Conservation (phyloP, 2,329 filamentous ascomycete species). For the Colletotrichum lindemuthianum region DNA sequence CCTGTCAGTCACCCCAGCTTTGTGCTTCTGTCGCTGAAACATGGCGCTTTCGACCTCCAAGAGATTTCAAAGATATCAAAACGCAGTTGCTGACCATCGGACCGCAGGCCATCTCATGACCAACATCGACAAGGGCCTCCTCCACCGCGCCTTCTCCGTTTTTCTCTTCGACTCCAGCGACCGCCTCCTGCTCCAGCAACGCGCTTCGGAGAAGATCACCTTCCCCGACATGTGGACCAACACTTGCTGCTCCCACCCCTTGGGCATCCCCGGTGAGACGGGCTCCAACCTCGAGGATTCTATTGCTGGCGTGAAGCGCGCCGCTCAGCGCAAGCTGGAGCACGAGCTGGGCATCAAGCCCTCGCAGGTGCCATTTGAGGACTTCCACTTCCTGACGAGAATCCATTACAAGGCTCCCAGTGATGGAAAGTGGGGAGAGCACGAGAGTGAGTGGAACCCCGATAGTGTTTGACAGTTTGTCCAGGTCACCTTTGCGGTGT, state of each 20-base stretch:
- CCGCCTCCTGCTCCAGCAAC: constrained; percentile 92
- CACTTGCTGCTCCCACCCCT: constrained; percentile 97
- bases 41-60: background rate
- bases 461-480: background rate
- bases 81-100: background rate
- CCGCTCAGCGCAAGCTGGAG: constrained; percentile 90
- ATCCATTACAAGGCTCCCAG: constrained; percentile 99
- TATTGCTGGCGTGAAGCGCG: constrained; percentile 86
- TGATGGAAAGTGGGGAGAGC: constrained; percentile 98
- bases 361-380: constrained; percentile 87
- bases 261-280: constrained; percentile 91
- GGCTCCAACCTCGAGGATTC: constrained; percentile 83
- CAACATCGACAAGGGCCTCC: constrained; percentile 95
- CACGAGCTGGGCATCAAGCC: constrained; percentile 94
- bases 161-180: constrained; percentile 95
- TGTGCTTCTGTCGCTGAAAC: background rate
- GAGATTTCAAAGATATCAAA: background rate
- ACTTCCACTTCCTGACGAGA: constrained; percentile 93
- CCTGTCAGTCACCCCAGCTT: constrained; percentile 71
- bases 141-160: constrained; percentile 97
- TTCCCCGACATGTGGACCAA: constrained; percentile 99
- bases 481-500: background rate
- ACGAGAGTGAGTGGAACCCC: constrained; percentile 78
- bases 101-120: constrained; percentile 91
- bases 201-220: constrained; percentile 96